phyloP scores from a whole-genome alignment of 225 moss, liverwort and hornwort species.

The Rhytidiadelphus loreus region DNA sequence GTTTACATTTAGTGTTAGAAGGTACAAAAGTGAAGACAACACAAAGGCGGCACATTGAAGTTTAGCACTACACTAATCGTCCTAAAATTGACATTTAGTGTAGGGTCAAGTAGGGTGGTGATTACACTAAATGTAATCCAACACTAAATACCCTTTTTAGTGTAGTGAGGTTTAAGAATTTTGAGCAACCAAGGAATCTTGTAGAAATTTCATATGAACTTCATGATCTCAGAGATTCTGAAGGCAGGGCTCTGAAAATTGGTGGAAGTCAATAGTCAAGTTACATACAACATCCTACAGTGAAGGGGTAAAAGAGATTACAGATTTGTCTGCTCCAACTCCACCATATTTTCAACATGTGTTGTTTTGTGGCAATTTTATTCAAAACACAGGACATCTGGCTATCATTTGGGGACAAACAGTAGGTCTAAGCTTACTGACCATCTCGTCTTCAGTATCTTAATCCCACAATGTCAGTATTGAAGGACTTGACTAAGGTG shows the following conservation, averaged over 20 bases:
- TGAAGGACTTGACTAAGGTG: neutral
- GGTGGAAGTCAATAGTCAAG: neutral
- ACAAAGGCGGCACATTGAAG: too few relatives aligned
- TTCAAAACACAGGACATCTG: neutral
- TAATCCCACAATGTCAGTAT: neutral
- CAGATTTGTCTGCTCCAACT: neutral
- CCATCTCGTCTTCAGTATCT: neutral
- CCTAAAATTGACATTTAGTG: too few relatives aligned
- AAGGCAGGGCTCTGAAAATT: neutral
- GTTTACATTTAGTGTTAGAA: too few relatives aligned
- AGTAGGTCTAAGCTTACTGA: too few relatives aligned
- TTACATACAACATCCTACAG: neutral
- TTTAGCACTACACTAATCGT: too few relatives aligned
- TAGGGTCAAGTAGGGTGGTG: too few relatives aligned
- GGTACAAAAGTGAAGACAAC: too few relatives aligned
- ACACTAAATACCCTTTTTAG: too few relatives aligned
- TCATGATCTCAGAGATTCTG: neutral
- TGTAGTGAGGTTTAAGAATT: neutral
- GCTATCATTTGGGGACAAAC: neutral
- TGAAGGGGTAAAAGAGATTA: neutral
- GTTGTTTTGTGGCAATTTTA: neutral
- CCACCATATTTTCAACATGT: neutral
- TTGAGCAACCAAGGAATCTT: neutral
- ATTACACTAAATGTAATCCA: too few relatives aligned
- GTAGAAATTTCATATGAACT: neutral